Base-by-base conservation (phyloP, 495 filamentous ascomycete species). In the Penicillium steckii region DNA sequence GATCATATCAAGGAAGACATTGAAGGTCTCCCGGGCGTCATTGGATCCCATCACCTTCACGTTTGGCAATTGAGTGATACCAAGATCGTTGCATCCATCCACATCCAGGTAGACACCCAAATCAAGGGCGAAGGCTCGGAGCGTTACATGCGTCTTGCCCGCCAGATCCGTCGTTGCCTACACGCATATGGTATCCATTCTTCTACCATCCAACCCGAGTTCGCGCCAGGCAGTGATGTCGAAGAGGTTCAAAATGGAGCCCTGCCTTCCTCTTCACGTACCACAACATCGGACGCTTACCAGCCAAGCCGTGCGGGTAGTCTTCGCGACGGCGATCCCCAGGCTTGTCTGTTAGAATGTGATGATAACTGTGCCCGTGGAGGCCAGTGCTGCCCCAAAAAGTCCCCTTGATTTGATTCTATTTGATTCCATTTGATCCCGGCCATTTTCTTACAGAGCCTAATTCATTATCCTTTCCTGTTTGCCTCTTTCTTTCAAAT, bases 171-270 rank as follows among this genome's bases (percentile, higher is more conserved):
- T 12, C 82, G 81, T 30, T 98, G 94, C 65, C 80, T 98, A 15
- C 94, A 97, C 62, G 94, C 84, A 13, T 95, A 95, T 58, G 94
- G 94, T 12, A 97, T 98, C 54, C 94, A 97, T 71, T 94, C 89
- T n/a, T 91, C 90, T 3, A 98, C 94, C 7, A 97, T 98, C 55
- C 94, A 98, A 71, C 95, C 95, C 2, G 94, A 98, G 65, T 98
- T 94, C 67, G 88, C 86, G 55, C 75, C 82, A 1, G 77, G 81
- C 38, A 70, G 69, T 25, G 76, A 78, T n/a, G 74, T 77, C 42
- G 86, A 85, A 59, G 70, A 78, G 15, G 70, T 57, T 33, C 52
- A 50, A 21, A 52, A 48, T 30, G 58, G 60, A 4, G 57, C 26
- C 13, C 58, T 57, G n/a, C 50, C 61, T 9, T 62, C 68, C 0